phyloP scores from a whole-genome alignment of 106 monocot genomes.

The Allium cepa region DNA sequence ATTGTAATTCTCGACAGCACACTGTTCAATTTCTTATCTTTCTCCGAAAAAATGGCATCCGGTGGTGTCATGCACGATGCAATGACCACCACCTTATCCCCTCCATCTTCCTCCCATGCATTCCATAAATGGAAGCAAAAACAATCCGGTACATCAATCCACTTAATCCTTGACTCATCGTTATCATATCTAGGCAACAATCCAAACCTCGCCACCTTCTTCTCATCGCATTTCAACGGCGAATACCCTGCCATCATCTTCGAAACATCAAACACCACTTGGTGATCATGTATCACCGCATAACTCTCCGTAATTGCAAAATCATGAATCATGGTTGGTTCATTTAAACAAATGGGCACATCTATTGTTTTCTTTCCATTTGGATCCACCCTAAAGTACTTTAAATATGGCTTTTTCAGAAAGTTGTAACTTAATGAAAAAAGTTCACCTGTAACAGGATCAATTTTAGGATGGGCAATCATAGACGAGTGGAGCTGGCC shows the following conservation, averaged over 20 bases:
- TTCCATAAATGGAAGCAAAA: slow-evolving; percentile 79
- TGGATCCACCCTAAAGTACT: slow-evolving; percentile 8
- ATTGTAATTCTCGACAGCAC: slow-evolving; percentile 43
- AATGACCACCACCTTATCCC: slow-evolving; percentile 31
- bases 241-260: slow-evolving; percentile 46
- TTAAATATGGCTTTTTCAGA: slow-evolving; percentile 32
- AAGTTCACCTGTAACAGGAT: slow-evolving; percentile 42
- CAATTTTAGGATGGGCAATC: slow-evolving; percentile 57
- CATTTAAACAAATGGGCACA: slow-evolving; percentile 26
- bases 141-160: slow-evolving; percentile 57
- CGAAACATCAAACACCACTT: slow-evolving; percentile 40
- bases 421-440: slow-evolving; percentile 48
- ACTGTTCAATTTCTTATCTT: slow-evolving; percentile 20
- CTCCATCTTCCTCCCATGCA: slow-evolving; percentile 49
- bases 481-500: slow-evolving; percentile 34
- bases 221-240: slow-evolving; percentile 27
- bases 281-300: slow-evolving; percentile 47
- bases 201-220: slow-evolving; percentile 40
- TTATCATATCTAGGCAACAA: slow-evolving; percentile 38
- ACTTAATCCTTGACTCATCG: slow-evolving; percentile 30
- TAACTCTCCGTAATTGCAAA: slow-evolving; percentile 54
- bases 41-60: slow-evolving; percentile 40
- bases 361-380: slow-evolving; percentile 29
- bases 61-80: slow-evolving; percentile 65
- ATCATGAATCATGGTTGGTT: slow-evolving; percentile 58